Conservation (phyloP, 495 filamentous ascomycete species). For the Rostrohypoxylon terebratum region DNA sequence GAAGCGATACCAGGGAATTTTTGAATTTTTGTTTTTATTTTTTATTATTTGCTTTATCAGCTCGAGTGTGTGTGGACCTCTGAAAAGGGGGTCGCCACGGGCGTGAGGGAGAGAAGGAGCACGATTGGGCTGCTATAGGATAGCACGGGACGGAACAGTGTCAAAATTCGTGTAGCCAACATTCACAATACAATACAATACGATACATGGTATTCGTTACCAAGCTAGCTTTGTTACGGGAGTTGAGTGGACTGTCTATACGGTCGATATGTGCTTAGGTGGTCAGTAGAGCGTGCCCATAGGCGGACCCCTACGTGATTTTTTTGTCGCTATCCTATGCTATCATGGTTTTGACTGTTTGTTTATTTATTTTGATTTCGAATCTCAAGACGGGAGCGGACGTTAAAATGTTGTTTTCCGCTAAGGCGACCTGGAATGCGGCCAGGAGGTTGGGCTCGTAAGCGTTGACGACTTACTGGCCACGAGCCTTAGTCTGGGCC, state of each 20-base stretch:
- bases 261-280: slow-evolving; percentile 10
- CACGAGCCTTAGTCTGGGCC: slow-evolving; percentile 19
- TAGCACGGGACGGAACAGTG: slow-evolving; percentile 33
- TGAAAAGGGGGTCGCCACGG: slow-evolving; percentile 26
- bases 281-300: slow-evolving; percentile 11
- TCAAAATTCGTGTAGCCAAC: slow-evolving; percentile 45
- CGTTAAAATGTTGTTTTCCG: slow-evolving; percentile 35
- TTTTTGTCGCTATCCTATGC: neutral
- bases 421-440: slow-evolving; percentile 47
- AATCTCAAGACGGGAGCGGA: slow-evolving; percentile 36
- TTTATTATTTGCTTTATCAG: slow-evolving; percentile 15
- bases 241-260: slow-evolving; percentile 19
- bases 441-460: slow-evolving; percentile 45
- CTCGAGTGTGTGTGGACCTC: slow-evolving; percentile 17
- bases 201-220: slow-evolving; percentile 33
- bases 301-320: slow-evolving; percentile 19
- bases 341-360: slow-evolving; percentile 24
- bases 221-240: slow-evolving; percentile 13
- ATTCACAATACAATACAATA: slow-evolving; percentile 30
- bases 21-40: slow-evolving; percentile 22
- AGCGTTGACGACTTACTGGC: slow-evolving; percentile 33
- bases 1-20: slow-evolving; percentile 44
- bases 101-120: slow-evolving; percentile 18
- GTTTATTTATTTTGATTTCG: slow-evolving; percentile 38
- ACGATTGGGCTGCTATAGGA: slow-evolving; percentile 25